Evolutionary conservation across 2,329 filamentous ascomycete species (phyloP).

Genomic region (Botryotinia calthae): DNA sequence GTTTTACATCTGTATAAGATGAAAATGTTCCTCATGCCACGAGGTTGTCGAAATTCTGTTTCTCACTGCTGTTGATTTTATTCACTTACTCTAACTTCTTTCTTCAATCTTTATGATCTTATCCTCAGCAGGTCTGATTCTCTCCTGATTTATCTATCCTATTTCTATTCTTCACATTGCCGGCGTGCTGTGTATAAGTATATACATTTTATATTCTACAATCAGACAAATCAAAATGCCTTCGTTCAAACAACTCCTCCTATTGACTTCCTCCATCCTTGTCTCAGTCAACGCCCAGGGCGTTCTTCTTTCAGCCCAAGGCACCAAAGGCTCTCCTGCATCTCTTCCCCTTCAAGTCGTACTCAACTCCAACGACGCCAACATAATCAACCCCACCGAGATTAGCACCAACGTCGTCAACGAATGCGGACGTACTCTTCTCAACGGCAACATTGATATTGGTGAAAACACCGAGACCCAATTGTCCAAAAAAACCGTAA

Average conservation of each 20-base stretch:
- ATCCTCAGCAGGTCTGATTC: slow-evolving; percentile 8
- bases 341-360: slow-evolving; percentile 44
- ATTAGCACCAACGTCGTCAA: slow-evolving; percentile 53
- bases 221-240: slow-evolving; percentile 3
- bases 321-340: slow-evolving; percentile 7
- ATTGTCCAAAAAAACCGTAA: slow-evolving; percentile 47
- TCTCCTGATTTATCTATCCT: neutral
- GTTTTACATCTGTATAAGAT: neutral
- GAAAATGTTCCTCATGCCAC: neutral
- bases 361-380: slow-evolving; percentile 61
- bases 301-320: slow-evolving; percentile 11
- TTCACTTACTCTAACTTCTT: neutral
- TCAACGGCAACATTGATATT: slow-evolving; percentile 60
- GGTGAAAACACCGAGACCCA: slow-evolving; percentile 54
- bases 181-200: slow-evolving; percentile 1
- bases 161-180: neutral
- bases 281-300: neutral
- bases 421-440: slow-evolving; percentile 61
- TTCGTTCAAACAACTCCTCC: neutral
- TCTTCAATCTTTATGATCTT: neutral
- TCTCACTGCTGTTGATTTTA: neutral
- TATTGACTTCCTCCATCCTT: neutral
- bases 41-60: neutral
- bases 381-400: slow-evolving; percentile 59
- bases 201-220: neutral